Percentiles rank a stretch among this genome's conserved stretches.
These are phyloP conservation scores for Hortaea werneckii DNA, from an alignment of 2,329 filamentous ascomycete genomes.

Conservation along the genomic window DNA sequence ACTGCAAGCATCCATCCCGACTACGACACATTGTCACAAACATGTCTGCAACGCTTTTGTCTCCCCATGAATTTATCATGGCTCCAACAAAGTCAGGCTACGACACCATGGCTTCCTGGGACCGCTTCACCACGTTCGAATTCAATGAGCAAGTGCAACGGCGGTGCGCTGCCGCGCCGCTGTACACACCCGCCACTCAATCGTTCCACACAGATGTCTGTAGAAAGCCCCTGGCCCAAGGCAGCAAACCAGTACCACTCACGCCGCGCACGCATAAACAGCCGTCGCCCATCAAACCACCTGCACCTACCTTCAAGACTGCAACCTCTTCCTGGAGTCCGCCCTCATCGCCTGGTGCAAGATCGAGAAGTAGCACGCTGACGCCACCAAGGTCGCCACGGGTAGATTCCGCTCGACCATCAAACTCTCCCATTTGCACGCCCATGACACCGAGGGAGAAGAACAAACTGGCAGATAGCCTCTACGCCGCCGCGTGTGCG, in stretches of 20 bases:
- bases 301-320: slow-evolving; percentile 12
- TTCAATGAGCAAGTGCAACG: slow-evolving; percentile 10
- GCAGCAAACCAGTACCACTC: not conserved
- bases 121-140: slow-evolving; percentile 4
- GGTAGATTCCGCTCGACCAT: slow-evolving; percentile 1
- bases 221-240: not conserved
- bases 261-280: not conserved
- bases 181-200: not conserved
- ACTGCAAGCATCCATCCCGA: not conserved
- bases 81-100: slow-evolving; percentile 9
- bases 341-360: slow-evolving; percentile 17
- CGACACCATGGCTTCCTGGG: slow-evolving; percentile 17
- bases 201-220: slow-evolving; percentile 5
- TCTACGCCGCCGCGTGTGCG: slow-evolving; percentile 21
- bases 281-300: slow-evolving; percentile 7
- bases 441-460: slow-evolving; percentile 11
- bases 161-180: slow-evolving; percentile 4
- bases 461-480: slow-evolving; percentile 13
- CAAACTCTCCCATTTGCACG: not conserved
- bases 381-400: slow-evolving; percentile 8
- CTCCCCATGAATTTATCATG: not conserved
- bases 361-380: slow-evolving; percentile 4
- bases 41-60: not conserved
- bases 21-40: not conserved
- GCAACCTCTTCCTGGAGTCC: slow-evolving; percentile 23